phyloP scores from a whole-genome alignment of 169 alveolate species.

The Blepharisma undulans region DNA sequence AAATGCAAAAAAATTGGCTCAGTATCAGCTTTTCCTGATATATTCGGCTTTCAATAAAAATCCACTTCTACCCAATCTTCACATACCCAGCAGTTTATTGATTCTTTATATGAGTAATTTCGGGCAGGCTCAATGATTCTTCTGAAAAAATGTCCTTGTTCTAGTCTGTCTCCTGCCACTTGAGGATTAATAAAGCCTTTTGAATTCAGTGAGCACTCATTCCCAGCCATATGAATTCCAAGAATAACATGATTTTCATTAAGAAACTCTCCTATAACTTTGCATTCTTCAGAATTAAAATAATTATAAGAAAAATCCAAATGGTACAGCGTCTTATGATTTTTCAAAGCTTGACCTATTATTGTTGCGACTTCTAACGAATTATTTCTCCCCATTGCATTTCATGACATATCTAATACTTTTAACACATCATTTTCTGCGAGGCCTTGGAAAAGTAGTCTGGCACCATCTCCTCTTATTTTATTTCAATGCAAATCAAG shows the following conservation, averaged over 20 bases:
- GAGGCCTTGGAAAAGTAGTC: slow-evolving; percentile 33
- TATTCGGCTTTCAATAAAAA: slow-evolving; percentile 52
- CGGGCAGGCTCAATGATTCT: slow-evolving; percentile 44
- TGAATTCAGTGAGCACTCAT: slow-evolving; percentile 69
- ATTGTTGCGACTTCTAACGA: slow-evolving; percentile 34
- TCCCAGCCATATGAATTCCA: slow-evolving; percentile 80
- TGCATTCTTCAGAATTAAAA: slow-evolving; percentile 52
- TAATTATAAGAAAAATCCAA: slow-evolving; percentile 76
- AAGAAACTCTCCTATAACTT: slow-evolving; percentile 60
- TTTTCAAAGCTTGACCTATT: slow-evolving; percentile 43
- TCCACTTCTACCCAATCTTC: slow-evolving; percentile 72
- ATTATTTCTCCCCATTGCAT: slow-evolving; percentile 59
- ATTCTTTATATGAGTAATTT: background rate
- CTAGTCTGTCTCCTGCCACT: slow-evolving; percentile 17
- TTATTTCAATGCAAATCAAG: slow-evolving; percentile 55
- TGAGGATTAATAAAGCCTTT: slow-evolving; percentile 65
- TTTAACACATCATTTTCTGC: slow-evolving; percentile 42
- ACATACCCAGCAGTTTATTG: slow-evolving; percentile 71
- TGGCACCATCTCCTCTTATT: slow-evolving; percentile 56
- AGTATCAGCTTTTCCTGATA: slow-evolving; percentile 33
- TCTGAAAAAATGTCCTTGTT: slow-evolving; percentile 46
- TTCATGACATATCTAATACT: slow-evolving; percentile 68
- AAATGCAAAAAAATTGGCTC: slow-evolving; percentile 62
- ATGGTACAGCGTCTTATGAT: slow-evolving; percentile 56
- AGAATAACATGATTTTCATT: slow-evolving; percentile 65